A percentile compares a stretch with the other conserved stretches of the same genome.
These are phyloP conservation scores for Candida yuanshanica DNA, from an alignment of 805 yeast species.

Conservation along the genomic window DNA sequence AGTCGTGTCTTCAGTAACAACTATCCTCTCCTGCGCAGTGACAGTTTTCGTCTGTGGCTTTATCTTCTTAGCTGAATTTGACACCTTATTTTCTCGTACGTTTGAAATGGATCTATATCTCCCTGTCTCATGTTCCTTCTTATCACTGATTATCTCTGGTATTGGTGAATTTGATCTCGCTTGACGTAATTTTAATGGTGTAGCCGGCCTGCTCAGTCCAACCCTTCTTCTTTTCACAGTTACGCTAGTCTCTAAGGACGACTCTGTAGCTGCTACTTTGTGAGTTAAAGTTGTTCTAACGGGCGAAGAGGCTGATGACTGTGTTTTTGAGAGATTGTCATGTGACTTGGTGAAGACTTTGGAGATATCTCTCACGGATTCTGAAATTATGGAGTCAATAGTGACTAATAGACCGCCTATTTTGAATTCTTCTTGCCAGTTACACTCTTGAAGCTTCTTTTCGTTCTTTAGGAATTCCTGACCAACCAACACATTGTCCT, in stretches of 20 bases:
- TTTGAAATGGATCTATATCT: no score
- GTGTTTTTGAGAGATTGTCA: background rate
- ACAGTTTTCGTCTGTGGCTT: no score
- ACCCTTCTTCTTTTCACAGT: background rate
- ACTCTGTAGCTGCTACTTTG: background rate
- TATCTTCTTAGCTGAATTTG: no score
- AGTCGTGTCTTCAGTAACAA: no score
- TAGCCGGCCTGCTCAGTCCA: background rate
- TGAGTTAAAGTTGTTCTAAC: background rate
- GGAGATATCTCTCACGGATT: constrained; percentile 14
- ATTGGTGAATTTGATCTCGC: background rate
- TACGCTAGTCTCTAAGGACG: background rate
- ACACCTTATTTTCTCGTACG: no score
- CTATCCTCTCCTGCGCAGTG: no score
- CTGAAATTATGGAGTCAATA: constrained; percentile 10
- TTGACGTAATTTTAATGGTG: background rate
- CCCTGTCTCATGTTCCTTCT: no score
- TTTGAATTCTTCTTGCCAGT: constrained; percentile 14
- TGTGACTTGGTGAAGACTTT: constrained; percentile 10
- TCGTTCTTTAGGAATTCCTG: constrained; percentile 13
- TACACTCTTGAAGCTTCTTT: constrained; percentile 3
- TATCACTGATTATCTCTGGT: no score
- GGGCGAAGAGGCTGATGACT: background rate
- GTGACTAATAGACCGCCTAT: constrained; percentile 14
- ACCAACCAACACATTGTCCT: constrained; percentile 13